These are phyloP conservation scores for Corrigiola litoralis DNA, from an alignment of 179 eudicot species.

Conservation along the genomic window DNA sequence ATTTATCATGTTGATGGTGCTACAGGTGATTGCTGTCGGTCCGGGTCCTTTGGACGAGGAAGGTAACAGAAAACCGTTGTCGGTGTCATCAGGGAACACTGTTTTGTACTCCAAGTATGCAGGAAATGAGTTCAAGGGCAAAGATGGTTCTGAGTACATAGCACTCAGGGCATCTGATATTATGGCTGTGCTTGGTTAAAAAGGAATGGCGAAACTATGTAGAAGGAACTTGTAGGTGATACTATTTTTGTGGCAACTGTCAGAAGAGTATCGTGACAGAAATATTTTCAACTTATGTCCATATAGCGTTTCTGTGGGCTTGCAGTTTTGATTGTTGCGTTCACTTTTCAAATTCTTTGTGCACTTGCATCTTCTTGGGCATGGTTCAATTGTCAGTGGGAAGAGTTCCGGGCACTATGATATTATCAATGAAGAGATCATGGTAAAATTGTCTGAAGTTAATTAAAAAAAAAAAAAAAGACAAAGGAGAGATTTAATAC, in stretches of 20 bases:
- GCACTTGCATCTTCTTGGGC: too few species aligned
- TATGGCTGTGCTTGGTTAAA: constrained; percentile 57
- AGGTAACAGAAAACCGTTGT: constrained; percentile 61
- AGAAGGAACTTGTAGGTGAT: constrained; percentile 7
- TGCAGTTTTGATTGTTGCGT: constrained; percentile 12
- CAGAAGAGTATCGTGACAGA: background rate
- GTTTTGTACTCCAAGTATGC: constrained; percentile 92
- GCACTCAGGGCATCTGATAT: constrained; percentile 77
- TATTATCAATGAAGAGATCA: too few species aligned
- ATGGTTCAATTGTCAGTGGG: too few species aligned
- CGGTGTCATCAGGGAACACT: constrained; percentile 68
- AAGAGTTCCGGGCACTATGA: too few species aligned
- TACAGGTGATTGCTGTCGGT: constrained; percentile 76
- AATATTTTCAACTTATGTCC: background rate
- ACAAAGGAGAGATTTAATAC: too few species aligned
- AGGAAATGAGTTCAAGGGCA: constrained; percentile 87
- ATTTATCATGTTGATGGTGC: background rate
- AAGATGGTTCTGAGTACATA: constrained; percentile 77
- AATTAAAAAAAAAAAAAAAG: too few species aligned
- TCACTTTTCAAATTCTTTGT: background rate
- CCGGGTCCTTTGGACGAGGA: constrained; percentile 79
- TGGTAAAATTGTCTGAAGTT: too few species aligned
- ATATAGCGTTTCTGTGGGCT: background rate
- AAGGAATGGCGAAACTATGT: background rate
- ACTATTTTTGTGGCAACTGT: constrained; percentile 22